Evolutionary conservation across 2,329 filamentous ascomycete genomes (phyloP).

Genomic region (Bipolaris cookei): DNA sequence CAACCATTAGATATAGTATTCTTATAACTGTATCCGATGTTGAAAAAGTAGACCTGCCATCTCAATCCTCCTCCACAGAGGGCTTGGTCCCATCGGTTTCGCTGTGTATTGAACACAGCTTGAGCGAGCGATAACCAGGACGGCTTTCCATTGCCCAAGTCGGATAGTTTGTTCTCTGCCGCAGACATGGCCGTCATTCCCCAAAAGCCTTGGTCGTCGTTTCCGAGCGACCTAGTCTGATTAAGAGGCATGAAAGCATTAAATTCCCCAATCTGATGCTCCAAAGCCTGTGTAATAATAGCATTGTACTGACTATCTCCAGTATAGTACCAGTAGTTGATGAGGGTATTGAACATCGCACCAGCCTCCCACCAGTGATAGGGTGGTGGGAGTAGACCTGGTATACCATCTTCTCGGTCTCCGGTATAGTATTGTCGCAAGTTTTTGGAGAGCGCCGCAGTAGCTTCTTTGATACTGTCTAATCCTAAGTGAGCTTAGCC

Average conservation of each 20-base stretch:
- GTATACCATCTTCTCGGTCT: no score
- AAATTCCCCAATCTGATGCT: conserved; percentile 75
- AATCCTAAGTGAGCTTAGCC: no score
- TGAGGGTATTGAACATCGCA: conserved; percentile 49
- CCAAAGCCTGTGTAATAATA: conserved; percentile 61
- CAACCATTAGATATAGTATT: conserved; percentile 81
- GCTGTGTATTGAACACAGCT: conserved; percentile 78
- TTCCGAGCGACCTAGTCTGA: conserved; percentile 63
- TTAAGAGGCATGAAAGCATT: conserved; percentile 80
- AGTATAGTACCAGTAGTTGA: conserved; percentile 54
- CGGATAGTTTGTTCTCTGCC: conserved; percentile 58
- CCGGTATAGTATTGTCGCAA: no score
- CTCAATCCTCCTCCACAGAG: conserved; percentile 74
- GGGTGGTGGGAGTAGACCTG: no score
- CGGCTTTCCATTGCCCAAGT: conserved; percentile 56
- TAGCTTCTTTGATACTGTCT: no score
- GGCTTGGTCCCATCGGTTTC: conserved; percentile 69
- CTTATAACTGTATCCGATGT: conserved; percentile 83
- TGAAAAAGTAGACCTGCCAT: conserved; percentile 82
- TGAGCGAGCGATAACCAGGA: conserved; percentile 71
- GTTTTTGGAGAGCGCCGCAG: no score
- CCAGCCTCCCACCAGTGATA: conserved; percentile 56
- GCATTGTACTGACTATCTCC: conserved; percentile 49
- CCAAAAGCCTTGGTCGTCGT: conserved; percentile 67
- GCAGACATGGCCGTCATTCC: conserved; percentile 64